phyloP scores from a whole-genome alignment of 495 filamentous ascomycete genomes.

The Sordaria brevicollis region DNA sequence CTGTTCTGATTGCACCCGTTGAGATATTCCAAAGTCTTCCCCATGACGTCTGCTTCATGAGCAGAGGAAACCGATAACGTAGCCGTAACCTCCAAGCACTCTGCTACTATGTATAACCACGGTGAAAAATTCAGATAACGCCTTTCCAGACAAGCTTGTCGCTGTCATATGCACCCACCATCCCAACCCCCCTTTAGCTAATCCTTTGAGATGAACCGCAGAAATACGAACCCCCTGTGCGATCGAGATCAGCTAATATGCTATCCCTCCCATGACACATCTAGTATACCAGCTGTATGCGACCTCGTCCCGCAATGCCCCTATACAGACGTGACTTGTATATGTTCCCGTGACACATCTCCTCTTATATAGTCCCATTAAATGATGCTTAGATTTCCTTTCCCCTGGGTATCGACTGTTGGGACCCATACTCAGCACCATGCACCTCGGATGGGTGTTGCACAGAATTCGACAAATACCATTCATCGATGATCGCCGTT shows the following conservation, averaged over 20 bases:
- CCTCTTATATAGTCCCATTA: not conserved
- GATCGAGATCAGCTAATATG: not conserved
- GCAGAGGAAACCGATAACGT: not conserved
- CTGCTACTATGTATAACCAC: not conserved
- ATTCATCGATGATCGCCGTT: not conserved
- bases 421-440: not conserved
- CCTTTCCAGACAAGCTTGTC: not conserved
- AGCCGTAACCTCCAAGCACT: not conserved
- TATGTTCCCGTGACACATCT: not conserved
- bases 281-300: not conserved
- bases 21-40: not conserved
- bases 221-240: not conserved
- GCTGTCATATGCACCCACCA: not conserved
- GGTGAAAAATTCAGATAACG: not conserved
- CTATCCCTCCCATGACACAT: not conserved
- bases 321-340: not conserved
- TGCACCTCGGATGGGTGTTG: not conserved
- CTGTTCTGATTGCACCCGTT: not conserved
- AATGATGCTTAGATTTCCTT: not conserved
- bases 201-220: not conserved
- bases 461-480: not conserved
- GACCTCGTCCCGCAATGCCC: not conserved
- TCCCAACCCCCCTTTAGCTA: not conserved
- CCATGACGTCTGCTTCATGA: not conserved
- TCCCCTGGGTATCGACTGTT: not conserved